Evolutionary conservation across 805 yeast species (phyloP), one percentile per base, ranked within the genome.

Genomic region (Starmerella sirachaensis): DNA sequence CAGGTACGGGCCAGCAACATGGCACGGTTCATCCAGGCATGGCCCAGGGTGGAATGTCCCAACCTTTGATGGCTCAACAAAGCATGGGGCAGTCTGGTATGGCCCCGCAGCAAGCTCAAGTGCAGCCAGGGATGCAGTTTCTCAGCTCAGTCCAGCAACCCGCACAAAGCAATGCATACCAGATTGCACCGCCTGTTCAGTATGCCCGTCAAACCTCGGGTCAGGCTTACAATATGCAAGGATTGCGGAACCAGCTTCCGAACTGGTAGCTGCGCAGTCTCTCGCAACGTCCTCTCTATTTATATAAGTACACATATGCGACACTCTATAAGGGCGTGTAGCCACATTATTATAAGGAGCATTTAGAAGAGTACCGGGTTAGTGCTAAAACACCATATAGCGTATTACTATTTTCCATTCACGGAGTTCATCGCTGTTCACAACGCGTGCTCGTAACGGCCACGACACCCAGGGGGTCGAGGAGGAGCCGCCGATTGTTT

Each of bases 211-310:
- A 30, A 3, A 19, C 21, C 28, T 12, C 12, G 18, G 18, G 29
- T 22, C 36, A 46, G 36, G 29, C 49, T 6, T 46, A 34, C 34
- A 39, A 41, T 28, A 46, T 46, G 48, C 41, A 43, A 27, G 37
- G 26, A 10, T 39, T 46, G 7, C 40, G 48, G 6, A 38, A 45
- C 27, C 48, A 43, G 23, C 14, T 45, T 31, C 48, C 44, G 18
- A 38, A 36, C 28, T 44, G 45, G 46, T 44, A 25, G 28, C 17
- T 6, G 29, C 9, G 18, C 18, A 8, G 12, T 10, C n/a, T 12
- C 22, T 31, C 24, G 24, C 10, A 11, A 11, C 12, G 29, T 29
- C 35, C 35, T 32, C 17, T 12, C 35, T 29, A 27, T 7, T 9
- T 11, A 6, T 13, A 13, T 6, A 19, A 26, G 33, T 13, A 9